phyloP scores from a whole-genome alignment of 2,329 filamentous ascomycete genomes.

The Aspergillus sp. region DNA sequence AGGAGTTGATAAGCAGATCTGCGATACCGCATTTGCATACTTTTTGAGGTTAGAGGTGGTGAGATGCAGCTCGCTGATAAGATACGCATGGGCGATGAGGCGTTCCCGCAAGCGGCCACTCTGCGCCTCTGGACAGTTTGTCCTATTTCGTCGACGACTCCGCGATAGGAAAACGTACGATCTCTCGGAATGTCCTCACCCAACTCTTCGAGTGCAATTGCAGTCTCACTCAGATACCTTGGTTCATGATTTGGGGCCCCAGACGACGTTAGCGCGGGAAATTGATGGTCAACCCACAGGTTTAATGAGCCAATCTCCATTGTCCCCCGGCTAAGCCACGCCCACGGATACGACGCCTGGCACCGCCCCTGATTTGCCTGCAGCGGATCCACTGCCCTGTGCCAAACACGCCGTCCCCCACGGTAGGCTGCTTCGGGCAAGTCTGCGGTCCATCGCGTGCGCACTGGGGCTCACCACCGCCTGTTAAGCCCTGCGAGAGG shows the following conservation, averaged over 20 bases:
- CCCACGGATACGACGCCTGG: neutral
- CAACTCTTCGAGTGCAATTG: neutral
- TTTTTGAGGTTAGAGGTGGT: neutral
- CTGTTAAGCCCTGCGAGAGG: neutral
- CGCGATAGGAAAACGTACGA: neutral
- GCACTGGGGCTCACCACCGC: neutral
- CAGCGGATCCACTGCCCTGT: neutral
- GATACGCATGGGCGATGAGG: neutral
- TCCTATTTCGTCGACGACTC: neutral
- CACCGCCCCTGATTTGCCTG: neutral
- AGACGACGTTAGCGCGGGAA: neutral
- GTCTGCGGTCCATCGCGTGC: slow-evolving; percentile 7
- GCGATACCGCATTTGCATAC: neutral
- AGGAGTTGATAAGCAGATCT: neutral
- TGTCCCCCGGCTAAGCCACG: neutral
- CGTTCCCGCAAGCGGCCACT: neutral
- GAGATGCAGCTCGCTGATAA: neutral
- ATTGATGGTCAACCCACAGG: neutral
- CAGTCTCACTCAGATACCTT: too few relatives aligned
- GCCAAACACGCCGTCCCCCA: slow-evolving; percentile 2
- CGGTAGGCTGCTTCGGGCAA: neutral
- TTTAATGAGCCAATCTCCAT: neutral
- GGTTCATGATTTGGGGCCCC: neutral
- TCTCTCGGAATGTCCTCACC: neutral
- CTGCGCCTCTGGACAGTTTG: neutral